Base-by-base conservation (phyloP, 2,329 filamentous ascomycete genomes). In the Alternaria arbusti region DNA sequence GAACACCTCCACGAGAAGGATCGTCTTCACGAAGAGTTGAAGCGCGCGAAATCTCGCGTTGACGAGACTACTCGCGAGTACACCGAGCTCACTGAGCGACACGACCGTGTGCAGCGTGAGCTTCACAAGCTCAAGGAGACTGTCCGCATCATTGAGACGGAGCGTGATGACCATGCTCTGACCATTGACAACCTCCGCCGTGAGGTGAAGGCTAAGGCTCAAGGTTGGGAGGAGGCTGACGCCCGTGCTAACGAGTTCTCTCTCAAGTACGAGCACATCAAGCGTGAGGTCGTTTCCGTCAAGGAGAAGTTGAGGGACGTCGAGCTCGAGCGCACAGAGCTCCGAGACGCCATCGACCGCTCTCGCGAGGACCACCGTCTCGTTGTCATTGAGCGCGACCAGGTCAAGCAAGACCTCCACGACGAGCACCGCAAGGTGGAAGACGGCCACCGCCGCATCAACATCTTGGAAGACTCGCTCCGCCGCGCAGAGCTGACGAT, bases 1-100 rank as follows among this genome's bases (percentile, higher is more conserved):
- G 68, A 73, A 36, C 64, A 70, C 25, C 66, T 73, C 15, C 70
- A 73, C 8, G 70, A 72, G 59, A 73, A 73, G 30, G 70, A 71
- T 22, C 59, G 70, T 11, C 49, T 74, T n/a, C 64, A 72, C 25
- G 70, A 74, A n/a, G 70, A 73, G 3, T 46, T 72, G 44, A 72
- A 70, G 57, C 57, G 68, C 12, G 62, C 66, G 4, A 73, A 66
- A 58, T 58, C 61, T 25, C 58, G 70, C 26, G 64, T 57, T 5
- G 72, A 73, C 5, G 70, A 74, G 44, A 57, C 64, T 1, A 65
- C 63, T 49, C 70, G 70, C 8, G 70, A 71, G 44, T 62, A 71
- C n/a, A 65, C 65, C 32, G 70, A 74, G 51, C 55, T 74, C 13
- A 73, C 66, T 6, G 68, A 72, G 45, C 65, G 63, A 15, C 67